Evolutionary conservation across 805 yeast species (phyloP), one percentile per base, ranked within the genome.

Genomic region (Groenewaldozyma salmanticensis): DNA sequence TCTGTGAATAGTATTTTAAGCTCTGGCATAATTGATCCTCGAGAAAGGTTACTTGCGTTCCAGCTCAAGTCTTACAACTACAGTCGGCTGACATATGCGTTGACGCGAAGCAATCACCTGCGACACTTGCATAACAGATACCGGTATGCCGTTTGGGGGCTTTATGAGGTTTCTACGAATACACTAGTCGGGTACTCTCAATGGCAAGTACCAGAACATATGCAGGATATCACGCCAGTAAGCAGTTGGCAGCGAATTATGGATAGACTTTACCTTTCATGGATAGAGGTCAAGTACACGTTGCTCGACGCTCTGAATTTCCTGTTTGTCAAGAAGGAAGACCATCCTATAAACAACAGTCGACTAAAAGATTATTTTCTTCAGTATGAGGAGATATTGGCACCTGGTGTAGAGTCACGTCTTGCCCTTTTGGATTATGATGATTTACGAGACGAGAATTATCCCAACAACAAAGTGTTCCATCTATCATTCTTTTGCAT

Each of bases 401-500:
- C 2, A 5, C 4, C 13, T 4, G 31, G 39, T 27, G 29, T 31
- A 17, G 40, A 37, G n/a, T 21, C 35, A 6, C 35, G 31, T 5
- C 38, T 47, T 32, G 42, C 43, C 11, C 20, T 21, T 5, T 6
- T 40, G 22, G 22, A 37, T 4, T 27, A 21, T 13, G 45, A 47
- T 15, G 31, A 46, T 32, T 37, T 47, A 13, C 21, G 21, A 24
- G 33, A 36, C 5, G 37, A 29, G n/a, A 27, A 16, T 11, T 47
- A 47, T 42, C 41, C 39, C 3, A 18, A 34, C 4, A 27, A 31
- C 6, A 31, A 29, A 6, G 38, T 40, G 40, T 27, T 19, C 9
- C 41, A 46, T 33, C 39, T 47, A n/a, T 19, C 32, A 6, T 36
- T 16, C n/a, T 47, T 47, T 27, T 31, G 31, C 21, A 33, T 46